Percentiles rank a stretch among this genome's conserved stretches.
These are phyloP conservation scores for Iris pallida DNA, from an alignment of 116 monocot species.

Conservation along the genomic window DNA sequence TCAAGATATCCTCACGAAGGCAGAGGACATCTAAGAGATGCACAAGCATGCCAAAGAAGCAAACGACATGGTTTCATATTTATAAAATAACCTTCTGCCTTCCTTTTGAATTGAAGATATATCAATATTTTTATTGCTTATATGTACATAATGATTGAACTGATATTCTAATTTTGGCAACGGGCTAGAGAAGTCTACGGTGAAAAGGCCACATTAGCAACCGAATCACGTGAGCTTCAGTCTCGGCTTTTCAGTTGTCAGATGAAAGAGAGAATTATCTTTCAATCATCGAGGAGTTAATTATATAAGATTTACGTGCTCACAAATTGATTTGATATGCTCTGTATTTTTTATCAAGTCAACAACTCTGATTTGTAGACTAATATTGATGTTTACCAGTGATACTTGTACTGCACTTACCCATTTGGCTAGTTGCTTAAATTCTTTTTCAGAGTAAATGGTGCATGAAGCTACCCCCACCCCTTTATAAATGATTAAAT, in stretches of 20 bases:
- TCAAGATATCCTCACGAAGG: constrained; percentile 35
- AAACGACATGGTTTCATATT: constrained; percentile 12
- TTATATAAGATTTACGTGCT: not conserved
- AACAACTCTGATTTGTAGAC: too few species aligned
- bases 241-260: constrained; percentile 46
- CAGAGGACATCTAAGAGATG: constrained; percentile 41
- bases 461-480: too few species aligned
- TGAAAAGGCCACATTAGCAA: constrained; percentile 53
- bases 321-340: not conserved
- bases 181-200: constrained; percentile 58
- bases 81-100: not conserved
- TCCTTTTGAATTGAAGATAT: too few species aligned
- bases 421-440: too few species aligned
- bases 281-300: constrained; percentile 50
- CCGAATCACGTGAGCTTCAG: constrained; percentile 54
- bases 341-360: not conserved
- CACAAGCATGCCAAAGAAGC: constrained; percentile 41
- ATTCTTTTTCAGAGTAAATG: too few species aligned
- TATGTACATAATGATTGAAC: not conserved
- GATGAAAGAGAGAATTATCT: constrained; percentile 34
- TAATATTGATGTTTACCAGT: too few species aligned
- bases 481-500: too few species aligned
- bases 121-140: not conserved
- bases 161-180: constrained; percentile 23
- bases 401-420: too few species aligned